These are phyloP conservation scores for Suillus placidus DNA, from an alignment of 768 basidiomycete species.

Conservation along the genomic window DNA sequence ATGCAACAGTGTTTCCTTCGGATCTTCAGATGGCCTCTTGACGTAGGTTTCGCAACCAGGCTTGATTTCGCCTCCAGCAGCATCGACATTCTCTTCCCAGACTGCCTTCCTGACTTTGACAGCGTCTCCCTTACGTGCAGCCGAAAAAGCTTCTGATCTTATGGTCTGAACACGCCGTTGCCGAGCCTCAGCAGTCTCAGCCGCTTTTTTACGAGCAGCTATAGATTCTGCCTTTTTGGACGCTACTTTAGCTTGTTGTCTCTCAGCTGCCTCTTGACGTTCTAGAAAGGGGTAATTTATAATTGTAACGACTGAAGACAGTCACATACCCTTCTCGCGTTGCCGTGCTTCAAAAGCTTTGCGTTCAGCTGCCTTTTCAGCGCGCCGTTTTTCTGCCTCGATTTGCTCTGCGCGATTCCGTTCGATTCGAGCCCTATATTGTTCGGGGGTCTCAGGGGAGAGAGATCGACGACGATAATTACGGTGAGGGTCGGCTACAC, in stretches of 20 bases:
- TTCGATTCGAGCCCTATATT: slow-evolving; percentile 55
- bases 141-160: slow-evolving; percentile 66
- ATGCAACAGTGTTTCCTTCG: slow-evolving; percentile 70
- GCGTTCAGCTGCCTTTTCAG: slow-evolving; percentile 49
- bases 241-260: slow-evolving; percentile 56
- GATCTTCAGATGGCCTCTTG: slow-evolving; percentile 48
- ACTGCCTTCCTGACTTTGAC: slow-evolving; percentile 62
- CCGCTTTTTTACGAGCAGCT: slow-evolving; percentile 47
- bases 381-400: slow-evolving; percentile 55
- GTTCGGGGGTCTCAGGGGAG: slow-evolving; percentile 49
- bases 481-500: slow-evolving; percentile 25
- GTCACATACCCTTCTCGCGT: slow-evolving; percentile 52
- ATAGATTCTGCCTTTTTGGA: slow-evolving; percentile 60
- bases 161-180: slow-evolving; percentile 53
- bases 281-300: slow-evolving; percentile 37
- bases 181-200: slow-evolving; percentile 48
- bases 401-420: slow-evolving; percentile 55
- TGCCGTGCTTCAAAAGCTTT: slow-evolving; percentile 47
- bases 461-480: slow-evolving; percentile 17
- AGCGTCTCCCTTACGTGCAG: slow-evolving; percentile 58
- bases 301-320: slow-evolving; percentile 16
- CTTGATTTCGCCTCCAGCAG: slow-evolving; percentile 70
- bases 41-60: slow-evolving; percentile 56
- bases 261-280: slow-evolving; percentile 55
- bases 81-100: slow-evolving; percentile 72